These are phyloP conservation scores for Schwanniomyces yamadae DNA, from an alignment of 805 yeast species.

Conservation along the genomic window DNA sequence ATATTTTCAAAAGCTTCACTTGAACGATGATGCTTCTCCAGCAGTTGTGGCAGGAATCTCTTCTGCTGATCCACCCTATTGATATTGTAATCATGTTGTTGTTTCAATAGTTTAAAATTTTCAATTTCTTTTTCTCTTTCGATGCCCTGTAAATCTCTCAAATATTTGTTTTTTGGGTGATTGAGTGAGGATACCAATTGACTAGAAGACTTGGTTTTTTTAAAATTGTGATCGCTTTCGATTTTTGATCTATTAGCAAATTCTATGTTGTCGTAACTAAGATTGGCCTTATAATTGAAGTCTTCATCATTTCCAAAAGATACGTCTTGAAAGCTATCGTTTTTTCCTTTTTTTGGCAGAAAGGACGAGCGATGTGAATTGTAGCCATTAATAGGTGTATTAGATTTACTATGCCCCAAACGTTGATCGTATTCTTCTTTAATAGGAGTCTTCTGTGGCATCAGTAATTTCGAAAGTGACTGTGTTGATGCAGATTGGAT, in stretches of 20 bases:
- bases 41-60: conserved; percentile 9
- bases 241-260: conserved; percentile 7
- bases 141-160: conserved; percentile 13
- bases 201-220: conserved; percentile 12
- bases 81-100: conserved; percentile 29
- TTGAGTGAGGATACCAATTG: conserved; percentile 16
- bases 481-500: conserved; percentile 16
- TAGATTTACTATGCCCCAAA: conserved; percentile 11
- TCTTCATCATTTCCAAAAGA: conserved; percentile 19
- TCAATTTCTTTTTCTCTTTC: conserved; percentile 30
- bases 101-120: conserved; percentile 27
- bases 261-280: conserved; percentile 19
- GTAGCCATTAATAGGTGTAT: conserved; percentile 4
- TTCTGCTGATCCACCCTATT: conserved; percentile 18
- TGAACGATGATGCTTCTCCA: conserved; percentile 12
- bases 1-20: background rate
- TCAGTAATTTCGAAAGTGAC: conserved; percentile 14
- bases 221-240: conserved; percentile 8
- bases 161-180: conserved; percentile 16
- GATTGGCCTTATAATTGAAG: conserved; percentile 21
- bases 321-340: conserved; percentile 10
- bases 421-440: conserved; percentile 9
- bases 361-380: conserved; percentile 3
- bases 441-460: conserved; percentile 16
- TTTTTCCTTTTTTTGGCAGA: conserved; percentile 11